Conservation (phyloP, 768 basidiomycete genomes). For the Podaxis pistillaris region DNA sequence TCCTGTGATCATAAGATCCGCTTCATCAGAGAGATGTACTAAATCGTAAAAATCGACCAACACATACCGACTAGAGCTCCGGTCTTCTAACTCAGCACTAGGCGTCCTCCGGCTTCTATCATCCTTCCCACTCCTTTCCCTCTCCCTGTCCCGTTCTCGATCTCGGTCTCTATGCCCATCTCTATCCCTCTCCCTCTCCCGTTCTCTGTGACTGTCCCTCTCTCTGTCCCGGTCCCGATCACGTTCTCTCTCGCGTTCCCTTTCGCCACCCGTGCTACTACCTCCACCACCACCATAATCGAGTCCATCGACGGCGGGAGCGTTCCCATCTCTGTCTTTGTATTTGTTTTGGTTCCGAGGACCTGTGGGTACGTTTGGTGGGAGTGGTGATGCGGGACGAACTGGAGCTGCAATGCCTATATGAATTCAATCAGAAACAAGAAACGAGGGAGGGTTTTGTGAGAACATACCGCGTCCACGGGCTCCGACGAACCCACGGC, state of each 20-base stretch:
- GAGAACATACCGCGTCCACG: slow-evolving; percentile 37
- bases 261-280: slow-evolving; percentile 28
- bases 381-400: slow-evolving; percentile 80
- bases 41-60: not conserved
- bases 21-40: not conserved
- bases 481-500: slow-evolving; percentile 39
- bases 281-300: slow-evolving; percentile 71
- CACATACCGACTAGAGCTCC: slow-evolving; percentile 55
- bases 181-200: slow-evolving; percentile 8
- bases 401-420: slow-evolving; percentile 52
- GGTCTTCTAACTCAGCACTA: slow-evolving; percentile 67
- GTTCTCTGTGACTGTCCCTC: not conserved
- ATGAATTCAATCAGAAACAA: slow-evolving; percentile 12
- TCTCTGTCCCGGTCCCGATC: slow-evolving; percentile 30
- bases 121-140: slow-evolving; percentile 3
- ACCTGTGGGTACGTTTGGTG: slow-evolving; percentile 84
- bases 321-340: slow-evolving; percentile 84
- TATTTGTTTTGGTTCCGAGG: slow-evolving; percentile 88
- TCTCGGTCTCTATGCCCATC: not conserved
- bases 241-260: slow-evolving; percentile 9
- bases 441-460: slow-evolving; percentile 14
- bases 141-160: slow-evolving; percentile 6
- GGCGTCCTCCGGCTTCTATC: slow-evolving; percentile 44
- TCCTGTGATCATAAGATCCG: slow-evolving; percentile 37
- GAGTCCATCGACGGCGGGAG: slow-evolving; percentile 83